Evolutionary conservation across 345 rosid species (phyloP), one percentile per base, ranked within the genome.

Genomic region (Sonneratia alba): DNA sequence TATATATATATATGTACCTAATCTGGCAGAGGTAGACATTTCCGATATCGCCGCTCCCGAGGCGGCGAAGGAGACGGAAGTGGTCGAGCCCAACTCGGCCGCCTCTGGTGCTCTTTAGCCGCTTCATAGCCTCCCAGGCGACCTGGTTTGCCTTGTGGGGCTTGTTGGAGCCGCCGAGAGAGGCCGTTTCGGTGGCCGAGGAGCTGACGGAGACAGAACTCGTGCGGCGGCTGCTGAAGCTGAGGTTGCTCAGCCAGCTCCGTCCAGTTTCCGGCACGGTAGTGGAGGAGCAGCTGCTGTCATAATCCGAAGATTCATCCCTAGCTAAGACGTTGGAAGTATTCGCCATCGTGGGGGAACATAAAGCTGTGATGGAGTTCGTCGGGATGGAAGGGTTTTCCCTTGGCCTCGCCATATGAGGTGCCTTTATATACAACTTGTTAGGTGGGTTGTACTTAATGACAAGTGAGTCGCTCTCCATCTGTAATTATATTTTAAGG

Each of bases 61-160:
- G 77, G 40, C 97, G 89, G 57, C 87, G 90, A 21, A 91, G 83
- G 22, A 94, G 88, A 45, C 86, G 83, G 70, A 94, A 94, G 72
- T 91, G 92, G 69, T 94, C 93, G 40, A 94, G 89, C 70, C 97
- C 91, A 12, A 94, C 85, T 27, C 87, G 84, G 37, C 96, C 96
- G 1, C 74, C 76, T n/a, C 71, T 73, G 37, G 80, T 77, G 15
- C 77, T 73, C 49, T 85, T 80, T 3, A 93, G 87, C 67, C 82
- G 80, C 68, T 81, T 85, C 82, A 93, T 88, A 74, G 97, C 97
- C 77, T 91, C 88, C 94, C 96, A 91, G 2, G 93, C 90, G 1
- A 83, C 87, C 22, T 91, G 90, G 87, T 93, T 93, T 0, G 98
- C 88, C 80, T 91, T 91, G 91, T 93, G 98, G n/a, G 98, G 98